A percentile compares a stretch with the other conserved stretches of the same genome.
Evolutionary conservation across 768 basidiomycete genomes (phyloP).

Genomic region (Xanthoconium stramineum): DNA sequence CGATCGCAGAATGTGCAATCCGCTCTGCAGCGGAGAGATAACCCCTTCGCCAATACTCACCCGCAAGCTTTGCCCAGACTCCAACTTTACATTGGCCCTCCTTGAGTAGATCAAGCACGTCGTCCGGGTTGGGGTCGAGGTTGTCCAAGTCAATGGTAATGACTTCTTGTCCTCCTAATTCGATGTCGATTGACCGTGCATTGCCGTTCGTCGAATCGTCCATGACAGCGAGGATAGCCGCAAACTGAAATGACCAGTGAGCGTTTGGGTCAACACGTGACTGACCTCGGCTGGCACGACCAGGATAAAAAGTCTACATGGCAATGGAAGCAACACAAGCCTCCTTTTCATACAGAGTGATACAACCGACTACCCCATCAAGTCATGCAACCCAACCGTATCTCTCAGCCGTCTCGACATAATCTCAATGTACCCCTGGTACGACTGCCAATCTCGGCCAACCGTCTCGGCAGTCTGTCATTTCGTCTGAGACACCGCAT

Average conservation of each 20-base stretch:
- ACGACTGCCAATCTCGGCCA: slow-evolving; percentile 56
- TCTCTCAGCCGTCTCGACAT: slow-evolving; percentile 72
- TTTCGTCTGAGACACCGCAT: slow-evolving; percentile 4
- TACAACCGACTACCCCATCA: slow-evolving; percentile 15
- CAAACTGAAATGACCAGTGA: too few relatives aligned
- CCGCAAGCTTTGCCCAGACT: slow-evolving; percentile 81
- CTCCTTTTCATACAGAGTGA: too few relatives aligned
- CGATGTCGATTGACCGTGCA: slow-evolving; percentile 61
- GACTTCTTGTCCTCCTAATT: slow-evolving; percentile 78
- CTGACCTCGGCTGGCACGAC: too few relatives aligned
- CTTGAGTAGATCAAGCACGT: slow-evolving; percentile 68
- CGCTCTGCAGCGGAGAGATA: slow-evolving; percentile 73
- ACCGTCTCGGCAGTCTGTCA: slow-evolving; percentile 41
- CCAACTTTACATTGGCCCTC: slow-evolving; percentile 69
- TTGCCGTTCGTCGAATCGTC: slow-evolving; percentile 9
- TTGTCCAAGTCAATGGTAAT: slow-evolving; percentile 88
- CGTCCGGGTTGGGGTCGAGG: slow-evolving; percentile 75
- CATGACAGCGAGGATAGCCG: slow-evolving; percentile 9
- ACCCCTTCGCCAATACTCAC: slow-evolving; percentile 84
- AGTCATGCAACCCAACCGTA: slow-evolving; percentile 54
- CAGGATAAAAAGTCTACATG: too few relatives aligned
- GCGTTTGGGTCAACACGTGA: too few relatives aligned
- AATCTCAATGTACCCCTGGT: slow-evolving; percentile 70
- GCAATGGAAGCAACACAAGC: too few relatives aligned
- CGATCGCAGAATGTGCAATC: slow-evolving; percentile 64